These are phyloP conservation scores for Protea cynaroides DNA, from an alignment of 164 flowering plant genomes.

Conservation along the genomic window DNA sequence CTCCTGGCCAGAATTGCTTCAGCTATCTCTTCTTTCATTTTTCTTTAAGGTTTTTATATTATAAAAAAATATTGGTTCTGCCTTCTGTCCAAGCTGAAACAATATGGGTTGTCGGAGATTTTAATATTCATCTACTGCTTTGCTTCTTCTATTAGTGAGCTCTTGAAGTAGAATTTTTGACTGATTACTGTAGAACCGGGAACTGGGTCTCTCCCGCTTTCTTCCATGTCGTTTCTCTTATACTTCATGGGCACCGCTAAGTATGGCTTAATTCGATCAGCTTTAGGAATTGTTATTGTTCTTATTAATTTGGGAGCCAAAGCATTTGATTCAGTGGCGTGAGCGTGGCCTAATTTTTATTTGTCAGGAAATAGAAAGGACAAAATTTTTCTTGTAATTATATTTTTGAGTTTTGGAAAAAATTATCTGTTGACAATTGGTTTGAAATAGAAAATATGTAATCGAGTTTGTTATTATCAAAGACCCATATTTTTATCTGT, in stretches of 20 bases:
- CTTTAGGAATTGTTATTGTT: neutral
- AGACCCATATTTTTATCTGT: no score
- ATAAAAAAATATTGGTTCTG: neutral
- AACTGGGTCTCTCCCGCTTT: neutral
- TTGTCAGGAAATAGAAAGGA: no score
- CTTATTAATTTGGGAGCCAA: neutral
- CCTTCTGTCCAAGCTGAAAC: neutral
- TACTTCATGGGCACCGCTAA: neutral
- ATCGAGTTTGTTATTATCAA: no score
- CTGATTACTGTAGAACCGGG: neutral
- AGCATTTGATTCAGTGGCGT: neutral
- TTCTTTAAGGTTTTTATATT: neutral
- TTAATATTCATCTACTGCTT: neutral
- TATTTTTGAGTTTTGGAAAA: no score
- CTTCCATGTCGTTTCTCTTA: neutral
- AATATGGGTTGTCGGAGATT: neutral
- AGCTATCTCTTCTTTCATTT: neutral
- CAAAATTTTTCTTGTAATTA: no score
- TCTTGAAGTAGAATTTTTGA: neutral
- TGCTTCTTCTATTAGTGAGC: neutral
- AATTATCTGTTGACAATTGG: no score
- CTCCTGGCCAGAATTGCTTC: neutral
- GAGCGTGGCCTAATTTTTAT: no score
- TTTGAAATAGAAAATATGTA: no score
- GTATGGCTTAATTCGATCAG: neutral